Base-by-base conservation (phyloP, 192 early-diverging fungal species). In the Kappamyces sp. region DNA sequence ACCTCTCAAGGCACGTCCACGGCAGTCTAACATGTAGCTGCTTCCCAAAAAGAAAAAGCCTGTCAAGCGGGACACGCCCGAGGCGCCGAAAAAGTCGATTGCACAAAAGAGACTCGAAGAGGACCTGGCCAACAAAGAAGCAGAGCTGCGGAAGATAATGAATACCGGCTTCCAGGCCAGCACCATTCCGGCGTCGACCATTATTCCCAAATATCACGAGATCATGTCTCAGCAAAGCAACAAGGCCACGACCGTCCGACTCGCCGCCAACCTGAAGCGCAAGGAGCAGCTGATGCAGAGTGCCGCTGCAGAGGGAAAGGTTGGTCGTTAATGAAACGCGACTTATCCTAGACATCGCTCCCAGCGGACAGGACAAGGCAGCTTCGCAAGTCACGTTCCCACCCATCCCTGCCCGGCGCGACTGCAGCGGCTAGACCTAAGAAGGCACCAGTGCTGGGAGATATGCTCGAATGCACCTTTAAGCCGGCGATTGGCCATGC, bases 41-140 rank as follows among this genome's bases (percentile, higher is more conserved):
- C 5, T 58, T n/a, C n/a, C 34, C 2, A 62, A 62, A 7, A 55
- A 49, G 43, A 54, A 8, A 61, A 61, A 9, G 8, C 45, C 31
- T n/a, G 45, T 39, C 45, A 7, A 8, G 45, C 43, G 45, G 8
- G 34, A 62, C n/a, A 33, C 35, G 40, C 12, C 31, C 37, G 22
- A 62, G 30, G n/a, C 3, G 7, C 34, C 34, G 14, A 39, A 48
- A 58, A 30, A 30, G 7, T 45, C 29, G 7, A 48, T 54, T 22
- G 15, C 49, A 4, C 47, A 39, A 37, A 54, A 62, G 29, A 22
- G 40, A 38, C 47, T 58, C 33, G 33, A 43, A 43, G 42, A 32
- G 5, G 5, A 58, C 31, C 12, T 58, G 42, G n/a, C 14, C 22
- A 6, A 58, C 12, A 58, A 58, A 45, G 55, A 58, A 45, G 9